Evolutionary conservation across 257 asterid genomes (phyloP).

Genomic region (Mentha longifolia): DNA sequence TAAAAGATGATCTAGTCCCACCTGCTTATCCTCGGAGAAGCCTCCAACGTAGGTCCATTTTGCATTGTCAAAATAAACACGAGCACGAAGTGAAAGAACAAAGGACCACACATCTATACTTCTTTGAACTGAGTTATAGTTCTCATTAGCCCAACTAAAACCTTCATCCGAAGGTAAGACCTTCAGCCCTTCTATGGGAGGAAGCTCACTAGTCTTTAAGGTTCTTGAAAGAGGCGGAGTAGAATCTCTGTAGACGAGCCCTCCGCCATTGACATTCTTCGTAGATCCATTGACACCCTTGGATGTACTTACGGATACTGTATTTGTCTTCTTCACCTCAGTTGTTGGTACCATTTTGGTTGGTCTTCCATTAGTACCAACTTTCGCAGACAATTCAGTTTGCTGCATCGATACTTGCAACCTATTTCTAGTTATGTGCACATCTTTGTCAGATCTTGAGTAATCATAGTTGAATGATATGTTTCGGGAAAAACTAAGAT

Average conservation of each 20-base stretch:
- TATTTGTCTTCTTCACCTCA: constrained; percentile 49
- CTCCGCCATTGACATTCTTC: constrained; percentile 51
- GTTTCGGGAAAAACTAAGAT: constrained; percentile 55
- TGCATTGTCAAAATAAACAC: constrained; percentile 76
- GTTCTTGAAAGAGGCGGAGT: constrained; percentile 38
- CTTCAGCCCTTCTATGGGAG: constrained; percentile 68
- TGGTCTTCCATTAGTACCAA: constrained; percentile 65
- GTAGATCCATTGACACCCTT: constrained; percentile 53
- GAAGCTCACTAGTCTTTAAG: constrained; percentile 54
- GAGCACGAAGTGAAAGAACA: constrained; percentile 83
- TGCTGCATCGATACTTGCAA: constrained; percentile 58
- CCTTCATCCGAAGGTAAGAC: constrained; percentile 94
- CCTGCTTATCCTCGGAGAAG: constrained; percentile 90
- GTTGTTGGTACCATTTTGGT: constrained; percentile 74
- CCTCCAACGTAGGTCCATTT: constrained; percentile 84
- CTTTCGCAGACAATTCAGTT: constrained; percentile 51
- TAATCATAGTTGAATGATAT: constrained; percentile 32
- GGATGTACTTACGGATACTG: constrained; percentile 35
- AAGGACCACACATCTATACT: constrained; percentile 90
- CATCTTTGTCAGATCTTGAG: constrained; percentile 36
- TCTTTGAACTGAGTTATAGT: constrained; percentile 81
- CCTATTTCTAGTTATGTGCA: constrained; percentile 35
- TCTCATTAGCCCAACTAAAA: constrained; percentile 95
- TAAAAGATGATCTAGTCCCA: constrained; percentile 26
- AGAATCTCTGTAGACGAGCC: constrained; percentile 55